Evolutionary conservation across 163 green algal species (phyloP).

Genomic region (Botryococcus braunii): DNA sequence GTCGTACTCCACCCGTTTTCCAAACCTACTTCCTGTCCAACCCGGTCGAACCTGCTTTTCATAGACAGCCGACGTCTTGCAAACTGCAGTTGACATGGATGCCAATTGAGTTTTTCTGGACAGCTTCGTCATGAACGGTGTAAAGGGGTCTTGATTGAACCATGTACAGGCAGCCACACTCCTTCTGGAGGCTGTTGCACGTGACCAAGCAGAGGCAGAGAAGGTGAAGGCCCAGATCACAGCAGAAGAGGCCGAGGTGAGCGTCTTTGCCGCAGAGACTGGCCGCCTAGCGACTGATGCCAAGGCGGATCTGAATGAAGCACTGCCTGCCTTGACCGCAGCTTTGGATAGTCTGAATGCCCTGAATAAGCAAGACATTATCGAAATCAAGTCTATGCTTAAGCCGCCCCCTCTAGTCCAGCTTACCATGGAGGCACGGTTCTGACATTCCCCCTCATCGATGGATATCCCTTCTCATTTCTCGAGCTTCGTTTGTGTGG

Average conservation of each 20-base stretch:
- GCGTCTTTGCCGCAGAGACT: slow-evolving; percentile 27
- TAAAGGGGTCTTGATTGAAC: too few relatives aligned
- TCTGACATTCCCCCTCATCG: background rate
- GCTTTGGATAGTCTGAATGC: slow-evolving; percentile 65
- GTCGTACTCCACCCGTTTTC: too few relatives aligned
- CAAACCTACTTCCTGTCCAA: too few relatives aligned
- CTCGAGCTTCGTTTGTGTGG: background rate
- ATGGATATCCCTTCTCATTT: background rate
- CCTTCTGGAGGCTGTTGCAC: slow-evolving; percentile 34
- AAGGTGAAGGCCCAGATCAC: slow-evolving; percentile 56
- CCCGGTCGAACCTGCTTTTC: too few relatives aligned
- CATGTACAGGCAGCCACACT: slow-evolving; percentile 5
- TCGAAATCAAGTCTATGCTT: slow-evolving; percentile 80
- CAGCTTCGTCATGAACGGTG: too few relatives aligned
- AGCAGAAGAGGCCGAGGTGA: slow-evolving; percentile 62
- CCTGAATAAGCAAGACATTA: slow-evolving; percentile 80
- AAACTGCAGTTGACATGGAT: too few relatives aligned
- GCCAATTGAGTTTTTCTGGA: too few relatives aligned
- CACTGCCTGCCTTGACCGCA: slow-evolving; percentile 64
- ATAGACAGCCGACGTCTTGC: too few relatives aligned
- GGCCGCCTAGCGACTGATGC: slow-evolving; percentile 68
- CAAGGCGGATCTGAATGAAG: slow-evolving; percentile 70
- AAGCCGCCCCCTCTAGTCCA: slow-evolving; percentile 77
- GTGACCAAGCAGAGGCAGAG: slow-evolving; percentile 66
- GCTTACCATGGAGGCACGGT: slow-evolving; percentile 68